Evolutionary conservation across 192 early-diverging fungal genomes (phyloP), one percentile per base, ranked within the genome.

Genomic region (Backusella tarrabulga): DNA sequence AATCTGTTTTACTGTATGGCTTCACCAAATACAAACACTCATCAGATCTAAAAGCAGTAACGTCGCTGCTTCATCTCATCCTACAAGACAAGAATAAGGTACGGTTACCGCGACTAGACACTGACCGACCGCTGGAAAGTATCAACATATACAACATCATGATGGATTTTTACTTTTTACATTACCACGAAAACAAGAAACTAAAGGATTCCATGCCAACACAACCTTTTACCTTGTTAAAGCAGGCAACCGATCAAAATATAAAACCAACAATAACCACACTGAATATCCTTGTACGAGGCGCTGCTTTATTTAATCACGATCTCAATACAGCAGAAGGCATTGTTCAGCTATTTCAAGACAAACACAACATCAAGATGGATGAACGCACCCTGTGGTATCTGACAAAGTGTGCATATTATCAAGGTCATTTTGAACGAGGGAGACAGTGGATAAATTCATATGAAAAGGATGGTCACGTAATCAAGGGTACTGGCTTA

Each of bases 321-420:
- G 80, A 82, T 54, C 34, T 77, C 6, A 67, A 17, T 21, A 56
- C 67, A 1, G 80, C 80, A 1, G 77, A 78, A 36, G 66, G 36
- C 4, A 77, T 82, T 73, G 60, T 82, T 1, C 5, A 50, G 3
- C 52, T 68, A 42, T 68, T 80, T 29, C 8, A 23, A 21, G 17
- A n/a, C 26, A 15, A 6, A 17, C 71, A 71, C n/a, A 44, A 50
- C 1, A 50, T 82, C 2, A 17, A 41, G 11, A 66, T 74, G 41
- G 41, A 82, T 42, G 76, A 82, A 67, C 76, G 67, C 3, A 82
- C 80, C 0, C 5, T 75, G 11, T 82, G 71, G 68, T 82, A 82
- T 41, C 12, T 82, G 38, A 50, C 68, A 7, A 50, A 72, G 35
- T 68, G 68, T 8, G 74, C 80, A 63, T 67, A 63, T 21, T 35